Conservation (phyloP, 2,329 filamentous ascomycete species). For the Monosporascus sp. region DNA sequence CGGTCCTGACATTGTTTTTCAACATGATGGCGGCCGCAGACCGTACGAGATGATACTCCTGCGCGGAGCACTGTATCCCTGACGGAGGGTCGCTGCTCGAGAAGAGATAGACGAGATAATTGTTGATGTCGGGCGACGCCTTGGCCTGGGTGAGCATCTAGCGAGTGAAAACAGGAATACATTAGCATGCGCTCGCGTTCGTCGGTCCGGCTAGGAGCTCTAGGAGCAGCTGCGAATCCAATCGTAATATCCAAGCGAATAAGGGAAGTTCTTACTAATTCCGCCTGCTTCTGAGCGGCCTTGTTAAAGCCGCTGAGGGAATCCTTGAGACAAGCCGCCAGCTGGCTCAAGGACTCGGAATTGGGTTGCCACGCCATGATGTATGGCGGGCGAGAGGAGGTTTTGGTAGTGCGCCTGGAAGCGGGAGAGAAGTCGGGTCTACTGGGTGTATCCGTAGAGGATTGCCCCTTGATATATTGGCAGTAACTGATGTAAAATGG, state of each 20-base stretch:
- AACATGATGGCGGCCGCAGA: slow-evolving; percentile 89
- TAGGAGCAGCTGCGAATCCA: background rate
- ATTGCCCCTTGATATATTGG: background rate
- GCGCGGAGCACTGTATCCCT: slow-evolving; percentile 51
- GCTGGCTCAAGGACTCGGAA: slow-evolving; percentile 80
- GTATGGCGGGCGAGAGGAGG: slow-evolving; percentile 18
- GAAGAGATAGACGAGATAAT: slow-evolving; percentile 91
- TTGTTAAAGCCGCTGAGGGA: slow-evolving; percentile 82
- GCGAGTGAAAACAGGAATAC: background rate
- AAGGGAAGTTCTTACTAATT: slow-evolving; percentile 56
- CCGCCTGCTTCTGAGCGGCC: slow-evolving; percentile 79
- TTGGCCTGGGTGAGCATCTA: slow-evolving; percentile 94
- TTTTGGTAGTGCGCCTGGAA: slow-evolving; percentile 2
- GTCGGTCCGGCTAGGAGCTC: background rate
- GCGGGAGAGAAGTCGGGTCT: background rate
- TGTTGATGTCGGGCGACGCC: slow-evolving; percentile 86
- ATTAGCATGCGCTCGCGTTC: slow-evolving; percentile 14
- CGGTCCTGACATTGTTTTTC: slow-evolving; percentile 81
- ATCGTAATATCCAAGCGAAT: background rate
- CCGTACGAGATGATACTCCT: slow-evolving; percentile 70
- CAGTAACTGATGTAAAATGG: background rate
- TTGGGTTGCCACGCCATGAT: slow-evolving; percentile 91
- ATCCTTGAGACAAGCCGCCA: slow-evolving; percentile 84
- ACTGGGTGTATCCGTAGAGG: background rate
- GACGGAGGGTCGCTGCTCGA: slow-evolving; percentile 61